Conservation (phyloP, 2,329 filamentous ascomycete species). For the Phaeosphaeriaceae sp. region DNA sequence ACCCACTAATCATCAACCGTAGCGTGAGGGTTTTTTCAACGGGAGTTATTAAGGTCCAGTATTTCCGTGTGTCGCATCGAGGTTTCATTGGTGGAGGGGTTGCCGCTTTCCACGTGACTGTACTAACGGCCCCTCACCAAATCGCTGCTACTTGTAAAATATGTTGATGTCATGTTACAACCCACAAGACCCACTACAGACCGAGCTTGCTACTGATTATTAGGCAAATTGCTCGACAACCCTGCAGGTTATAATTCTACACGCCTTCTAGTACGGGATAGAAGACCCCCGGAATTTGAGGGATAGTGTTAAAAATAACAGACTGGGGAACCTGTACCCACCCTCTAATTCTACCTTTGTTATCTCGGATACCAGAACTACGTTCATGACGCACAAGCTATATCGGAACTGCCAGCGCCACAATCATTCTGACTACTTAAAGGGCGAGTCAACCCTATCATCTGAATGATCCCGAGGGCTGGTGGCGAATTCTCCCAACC, state of each 20-base stretch:
- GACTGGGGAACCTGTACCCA: no score
- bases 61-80: no score
- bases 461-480: background rate
- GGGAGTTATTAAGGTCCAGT: background rate
- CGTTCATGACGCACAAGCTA: background rate
- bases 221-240: background rate
- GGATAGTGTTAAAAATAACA: no score
- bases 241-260: no score
- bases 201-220: background rate
- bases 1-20: conserved; percentile 11
- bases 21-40: conserved; percentile 8
- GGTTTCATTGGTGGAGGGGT: no score
- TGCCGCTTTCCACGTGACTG: no score
- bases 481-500: background rate
- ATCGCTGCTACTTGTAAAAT: no score
- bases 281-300: no score
- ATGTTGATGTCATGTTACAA: background rate
- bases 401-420: background rate
- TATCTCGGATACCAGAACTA: no score
- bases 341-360: no score
- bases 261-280: no score
- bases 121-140: no score
- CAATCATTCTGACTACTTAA: background rate
- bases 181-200: background rate
- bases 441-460: background rate